A percentile compares a stretch with the other conserved stretches of the same genome.
These are phyloP conservation scores for Saccharomycopsis selenospora DNA, from an alignment of 805 yeast genomes.

Conservation along the genomic window DNA sequence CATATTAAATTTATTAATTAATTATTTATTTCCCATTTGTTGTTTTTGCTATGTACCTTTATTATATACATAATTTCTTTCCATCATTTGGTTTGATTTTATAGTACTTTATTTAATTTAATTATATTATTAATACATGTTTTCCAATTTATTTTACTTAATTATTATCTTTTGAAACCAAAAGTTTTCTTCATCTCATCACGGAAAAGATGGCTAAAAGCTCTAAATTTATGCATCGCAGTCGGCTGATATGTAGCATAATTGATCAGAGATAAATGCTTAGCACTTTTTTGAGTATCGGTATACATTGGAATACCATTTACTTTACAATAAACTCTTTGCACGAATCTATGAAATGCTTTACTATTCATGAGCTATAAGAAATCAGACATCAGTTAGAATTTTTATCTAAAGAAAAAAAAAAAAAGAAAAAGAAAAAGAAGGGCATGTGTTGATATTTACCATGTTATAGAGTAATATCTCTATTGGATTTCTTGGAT, in stretches of 20 bases:
- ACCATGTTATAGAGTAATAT: slow-evolving; percentile 1
- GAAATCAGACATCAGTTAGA: no score
- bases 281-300: slow-evolving; percentile 17
- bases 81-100: no score
- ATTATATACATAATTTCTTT: no score
- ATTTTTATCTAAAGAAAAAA: no score
- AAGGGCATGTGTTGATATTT: no score
- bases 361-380: slow-evolving; percentile 45
- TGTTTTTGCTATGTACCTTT: no score
- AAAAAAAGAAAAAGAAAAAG: no score
- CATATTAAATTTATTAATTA: no score
- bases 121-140: no score
- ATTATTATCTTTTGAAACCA: slow-evolving; percentile 33
- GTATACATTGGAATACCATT: slow-evolving; percentile 43
- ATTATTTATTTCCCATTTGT: no score
- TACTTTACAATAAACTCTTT: slow-evolving; percentile 52
- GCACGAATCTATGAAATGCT: slow-evolving; percentile 56
- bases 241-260: slow-evolving; percentile 41
- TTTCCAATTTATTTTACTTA: neutral
- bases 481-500: slow-evolving; percentile 2
- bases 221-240: slow-evolving; percentile 46
- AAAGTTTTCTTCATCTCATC: slow-evolving; percentile 54
- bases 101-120: no score
- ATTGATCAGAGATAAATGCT: slow-evolving; percentile 19
- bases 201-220: slow-evolving; percentile 49